Conservation (phyloP, 208 protist genomes). For the Leishmania lainsoni region DNA sequence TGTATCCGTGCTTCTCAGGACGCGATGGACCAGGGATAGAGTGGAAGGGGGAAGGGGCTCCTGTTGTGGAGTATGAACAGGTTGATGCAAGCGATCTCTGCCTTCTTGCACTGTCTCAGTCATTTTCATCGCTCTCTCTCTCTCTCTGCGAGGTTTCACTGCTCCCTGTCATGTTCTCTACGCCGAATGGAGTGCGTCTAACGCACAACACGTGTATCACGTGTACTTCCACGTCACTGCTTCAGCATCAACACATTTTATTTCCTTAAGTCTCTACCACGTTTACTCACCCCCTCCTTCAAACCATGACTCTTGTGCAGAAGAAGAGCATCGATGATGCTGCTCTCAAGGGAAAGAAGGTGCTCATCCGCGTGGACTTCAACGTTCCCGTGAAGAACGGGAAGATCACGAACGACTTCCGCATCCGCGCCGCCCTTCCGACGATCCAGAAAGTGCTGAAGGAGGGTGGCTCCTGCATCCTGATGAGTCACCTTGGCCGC, state of each 20-base stretch:
- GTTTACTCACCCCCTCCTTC: not conserved
- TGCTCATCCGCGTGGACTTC: conserved; percentile 97
- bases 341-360: conserved; percentile 91
- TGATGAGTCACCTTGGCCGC: conserved; percentile 98
- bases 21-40: too few relatives aligned
- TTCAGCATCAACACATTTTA: not conserved
- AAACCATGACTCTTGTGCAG: conserved; percentile 49
- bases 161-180: not conserved
- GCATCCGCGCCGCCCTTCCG: conserved; percentile 95
- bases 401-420: conserved; percentile 94
- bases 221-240: not conserved
- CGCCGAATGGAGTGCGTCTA: not conserved
- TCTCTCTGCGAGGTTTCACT: not conserved
- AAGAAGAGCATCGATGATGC: conserved; percentile 86
- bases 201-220: not conserved
- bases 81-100: not conserved
- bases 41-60: too few relatives aligned
- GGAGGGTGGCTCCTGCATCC: conserved; percentile 83
- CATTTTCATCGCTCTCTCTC: not conserved
- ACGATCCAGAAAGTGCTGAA: conserved; percentile 96
- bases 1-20: too few relatives aligned
- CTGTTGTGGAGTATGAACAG: too few relatives aligned
- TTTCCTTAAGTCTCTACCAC: not conserved
- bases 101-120: not conserved
- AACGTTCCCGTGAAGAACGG: conserved; percentile 98